A percentile compares a stretch with the other conserved stretches of the same genome.
phyloP scores from a whole-genome alignment of 164 flowering plant genomes.

The Kingdonia uniflora region DNA sequence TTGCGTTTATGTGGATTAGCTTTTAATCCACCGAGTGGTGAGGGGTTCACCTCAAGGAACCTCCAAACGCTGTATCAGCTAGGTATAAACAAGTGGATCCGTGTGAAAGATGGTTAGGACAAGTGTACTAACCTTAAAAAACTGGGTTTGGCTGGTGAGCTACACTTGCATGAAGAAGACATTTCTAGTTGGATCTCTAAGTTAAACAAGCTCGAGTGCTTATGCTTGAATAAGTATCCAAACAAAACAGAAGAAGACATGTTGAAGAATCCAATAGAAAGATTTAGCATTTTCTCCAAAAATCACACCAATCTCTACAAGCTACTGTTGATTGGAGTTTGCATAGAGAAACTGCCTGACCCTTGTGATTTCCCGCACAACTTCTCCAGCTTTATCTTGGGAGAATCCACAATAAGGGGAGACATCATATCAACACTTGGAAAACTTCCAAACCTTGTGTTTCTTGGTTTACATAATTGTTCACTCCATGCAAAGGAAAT shows the following conservation, averaged over 20 bases:
- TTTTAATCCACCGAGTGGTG: too few species aligned
- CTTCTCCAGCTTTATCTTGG: constrained; percentile 4
- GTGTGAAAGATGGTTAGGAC: background rate
- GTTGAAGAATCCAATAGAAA: background rate
- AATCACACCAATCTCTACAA: background rate
- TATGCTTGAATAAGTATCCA: background rate
- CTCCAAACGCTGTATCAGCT: background rate
- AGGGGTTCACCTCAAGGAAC: background rate
- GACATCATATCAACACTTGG: constrained; percentile 3
- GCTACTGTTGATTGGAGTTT: background rate
- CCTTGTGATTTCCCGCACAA: constrained; percentile 3
- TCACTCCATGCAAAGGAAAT: constrained; percentile 4
- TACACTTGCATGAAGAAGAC: background rate
- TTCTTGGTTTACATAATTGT: background rate
- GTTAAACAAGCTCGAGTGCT: background rate
- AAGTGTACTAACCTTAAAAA: background rate
- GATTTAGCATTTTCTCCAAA: constrained; percentile 6
- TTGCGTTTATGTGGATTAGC: background rate
- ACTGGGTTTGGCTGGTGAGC: background rate
- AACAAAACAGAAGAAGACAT: too few species aligned
- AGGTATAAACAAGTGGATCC: too few species aligned
- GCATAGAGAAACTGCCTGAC: background rate
- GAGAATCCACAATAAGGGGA: background rate
- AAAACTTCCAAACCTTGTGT: background rate
- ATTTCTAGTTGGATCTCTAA: background rate